Percentiles rank a stretch among this genome's conserved stretches.
These are phyloP conservation scores for Pseudocercospora macadamiae DNA, from an alignment of 2,329 filamentous ascomycete species.

Conservation along the genomic window DNA sequence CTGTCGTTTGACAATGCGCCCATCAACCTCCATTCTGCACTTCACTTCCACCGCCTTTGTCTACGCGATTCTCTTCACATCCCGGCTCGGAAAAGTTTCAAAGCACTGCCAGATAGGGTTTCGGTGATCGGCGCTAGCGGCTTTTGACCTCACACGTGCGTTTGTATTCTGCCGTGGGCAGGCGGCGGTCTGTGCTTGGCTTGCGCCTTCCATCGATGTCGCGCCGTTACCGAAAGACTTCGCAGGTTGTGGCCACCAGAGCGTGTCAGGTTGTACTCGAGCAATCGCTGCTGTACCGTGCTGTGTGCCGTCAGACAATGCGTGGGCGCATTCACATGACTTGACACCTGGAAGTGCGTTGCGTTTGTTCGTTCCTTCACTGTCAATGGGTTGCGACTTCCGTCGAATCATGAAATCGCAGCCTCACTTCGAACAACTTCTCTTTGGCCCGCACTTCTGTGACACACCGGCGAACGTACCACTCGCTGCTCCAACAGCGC, in stretches of 20 bases:
- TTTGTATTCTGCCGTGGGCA: too few species aligned
- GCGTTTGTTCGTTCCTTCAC: constrained; percentile 1
- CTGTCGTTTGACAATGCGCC: constrained; percentile 66
- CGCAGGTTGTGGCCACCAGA: background rate
- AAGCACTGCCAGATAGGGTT: background rate
- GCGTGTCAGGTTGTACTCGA: constrained; percentile 1
- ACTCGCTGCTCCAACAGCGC: background rate
- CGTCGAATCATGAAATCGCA: constrained; percentile 1
- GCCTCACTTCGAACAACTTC: constrained; percentile 4
- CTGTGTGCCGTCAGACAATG: background rate
- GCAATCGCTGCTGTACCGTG: constrained; percentile 2
- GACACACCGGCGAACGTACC: background rate
- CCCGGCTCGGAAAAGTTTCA: background rate
- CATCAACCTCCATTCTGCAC: constrained; percentile 24
- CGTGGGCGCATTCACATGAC: constrained; percentile 4
- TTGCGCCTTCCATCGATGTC: background rate
- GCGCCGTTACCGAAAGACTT: background rate
- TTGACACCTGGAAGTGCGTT: background rate
- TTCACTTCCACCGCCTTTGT: background rate
- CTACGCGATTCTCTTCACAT: background rate
- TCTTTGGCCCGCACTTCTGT: background rate
- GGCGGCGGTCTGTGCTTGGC: too few species aligned
- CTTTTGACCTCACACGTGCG: too few species aligned
- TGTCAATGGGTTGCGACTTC: background rate
- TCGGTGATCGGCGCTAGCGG: background rate